Base-by-base conservation (phyloP, 2,329 filamentous ascomycete species). In the Fusarium protoensiforme region DNA sequence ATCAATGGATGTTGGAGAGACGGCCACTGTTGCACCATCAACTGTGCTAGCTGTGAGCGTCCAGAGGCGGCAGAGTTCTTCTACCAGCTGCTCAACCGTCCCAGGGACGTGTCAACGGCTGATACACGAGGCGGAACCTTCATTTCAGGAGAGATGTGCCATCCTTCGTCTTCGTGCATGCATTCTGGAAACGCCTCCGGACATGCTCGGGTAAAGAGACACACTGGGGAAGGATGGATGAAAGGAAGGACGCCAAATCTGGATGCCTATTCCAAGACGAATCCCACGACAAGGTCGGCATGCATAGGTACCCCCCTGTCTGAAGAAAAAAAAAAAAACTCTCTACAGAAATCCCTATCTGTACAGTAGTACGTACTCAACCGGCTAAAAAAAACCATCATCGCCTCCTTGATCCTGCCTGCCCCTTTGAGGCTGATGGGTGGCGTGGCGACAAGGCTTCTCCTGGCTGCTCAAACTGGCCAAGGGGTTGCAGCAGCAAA, bases 391-490 rank as follows among this genome's bases (percentile, higher is more conserved):
- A 64, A 68, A 72, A 70, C 51, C 38, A 64, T 41, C 46, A 62
- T 67, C 64, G 41, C 56, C 53, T 33, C 59, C 62, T 57, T 61
- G 54, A 63, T 31, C 48, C 72, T 58, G 67, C 69, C 69, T 73
- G 58, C 72, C 72, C 61, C 62, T 75, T 74, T 70, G 72, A 75
- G 69, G 71, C 71, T 73, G 57, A 75, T 70, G 59, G 57, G 54
- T 61, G 54, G 43, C 39, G 39, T 72, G 64, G 59, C 36, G 67
- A 68, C 62, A 41, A 43, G 70, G 54, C 54, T 64, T 48, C 48
- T 29, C 51, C 31, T 64, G 35, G 66, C 24, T 70, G 33, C 65
- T 66, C 64, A 71, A 68, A 68, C 38, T 59, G 56, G 64, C 57
- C 33, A 33, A 54, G 60, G 43, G 39, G 41, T 51, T 43, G 31